Percentiles rank a stretch among this genome's conserved stretches.
Evolutionary conservation across 495 filamentous ascomycete species (phyloP).

Genomic region (Extremus antarcticus): DNA sequence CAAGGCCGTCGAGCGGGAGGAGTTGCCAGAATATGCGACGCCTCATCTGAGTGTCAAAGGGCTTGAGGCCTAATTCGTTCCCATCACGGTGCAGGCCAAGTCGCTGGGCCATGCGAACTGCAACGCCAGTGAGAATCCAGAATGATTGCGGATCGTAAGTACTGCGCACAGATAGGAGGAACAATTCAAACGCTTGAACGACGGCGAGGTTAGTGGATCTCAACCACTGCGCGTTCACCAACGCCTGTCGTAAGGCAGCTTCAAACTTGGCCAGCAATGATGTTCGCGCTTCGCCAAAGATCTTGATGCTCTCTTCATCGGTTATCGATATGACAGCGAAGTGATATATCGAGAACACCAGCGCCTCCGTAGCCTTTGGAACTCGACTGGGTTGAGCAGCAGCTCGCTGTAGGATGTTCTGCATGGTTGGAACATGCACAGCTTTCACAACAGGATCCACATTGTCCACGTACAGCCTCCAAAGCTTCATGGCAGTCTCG

Average conservation of each 20-base stretch:
- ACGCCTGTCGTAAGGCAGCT: constrained; percentile 8
- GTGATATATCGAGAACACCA: constrained; percentile 21
- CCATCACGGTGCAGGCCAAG: constrained; percentile 22
- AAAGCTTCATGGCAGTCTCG: constrained; percentile 13
- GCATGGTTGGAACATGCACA: constrained; percentile 15
- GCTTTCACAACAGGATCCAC: constrained; percentile 18
- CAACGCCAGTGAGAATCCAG: constrained; percentile 21
- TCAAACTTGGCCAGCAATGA: constrained; percentile 6
- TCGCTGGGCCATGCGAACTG: constrained; percentile 16
- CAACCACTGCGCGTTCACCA: constrained; percentile 19
- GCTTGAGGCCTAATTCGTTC: constrained; percentile 10
- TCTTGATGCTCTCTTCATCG: constrained; percentile 13
- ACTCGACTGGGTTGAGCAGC: constrained; percentile 11
- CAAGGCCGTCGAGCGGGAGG: constrained; percentile 16
- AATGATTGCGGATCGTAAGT: constrained; percentile 17
- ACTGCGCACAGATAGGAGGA: constrained; percentile 16
- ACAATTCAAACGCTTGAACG: constrained; percentile 20
- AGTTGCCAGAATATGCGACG: constrained; percentile 22
- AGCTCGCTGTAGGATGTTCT: constrained; percentile 11
- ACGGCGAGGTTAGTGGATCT: constrained; percentile 11
- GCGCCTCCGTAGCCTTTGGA: constrained; percentile 15
- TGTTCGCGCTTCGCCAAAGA: constrained; percentile 1
- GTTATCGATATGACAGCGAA: constrained; percentile 12
- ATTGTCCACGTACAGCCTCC: constrained; percentile 11
- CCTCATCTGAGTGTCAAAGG: constrained; percentile 21